Conservation (phyloP, 2,329 filamentous ascomycete genomes). For the Fusarium sp. region DNA sequence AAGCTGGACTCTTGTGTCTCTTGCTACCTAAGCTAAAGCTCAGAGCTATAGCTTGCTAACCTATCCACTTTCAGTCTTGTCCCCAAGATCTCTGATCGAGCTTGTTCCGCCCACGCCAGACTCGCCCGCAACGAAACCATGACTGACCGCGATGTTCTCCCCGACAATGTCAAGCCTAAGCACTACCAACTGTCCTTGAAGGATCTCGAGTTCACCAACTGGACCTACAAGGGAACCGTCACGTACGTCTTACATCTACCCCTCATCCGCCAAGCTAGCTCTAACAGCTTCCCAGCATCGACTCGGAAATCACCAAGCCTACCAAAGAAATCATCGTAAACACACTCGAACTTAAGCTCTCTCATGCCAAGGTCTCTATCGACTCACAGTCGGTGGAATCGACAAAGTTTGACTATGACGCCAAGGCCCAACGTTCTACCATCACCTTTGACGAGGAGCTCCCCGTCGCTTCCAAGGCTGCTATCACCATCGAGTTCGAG, state of each 20-base stretch:
- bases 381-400: conserved; percentile 69
- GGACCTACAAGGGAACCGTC: conserved; percentile 86
- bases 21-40: conserved; percentile 28
- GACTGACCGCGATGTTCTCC: conserved; percentile 72
- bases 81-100: conserved; percentile 46
- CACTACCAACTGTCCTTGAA: conserved; percentile 88
- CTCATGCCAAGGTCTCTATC: conserved; percentile 70
- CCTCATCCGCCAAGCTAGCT: conserved; percentile 17
- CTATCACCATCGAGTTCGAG: conserved; percentile 78
- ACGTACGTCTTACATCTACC: conserved; percentile 54
- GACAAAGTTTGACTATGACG: conserved; percentile 81
- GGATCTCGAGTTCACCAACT: conserved; percentile 79
- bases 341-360: conserved; percentile 83
- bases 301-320: conserved; percentile 76
- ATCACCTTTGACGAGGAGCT: conserved; percentile 81
- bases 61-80: conserved; percentile 41
- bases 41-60: conserved; percentile 42
- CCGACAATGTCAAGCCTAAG: conserved; percentile 76
- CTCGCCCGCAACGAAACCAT: conserved; percentile 56
- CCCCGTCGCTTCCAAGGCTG: conserved; percentile 72
- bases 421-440: conserved; percentile 84
- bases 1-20: conserved; percentile 16
- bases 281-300: conserved; percentile 67
- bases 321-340: conserved; percentile 87
- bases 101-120: conserved; percentile 54